phyloP scores from a whole-genome alignment of 192 early-diverging fungal genomes.

The Paraglomus brasilianum region DNA sequence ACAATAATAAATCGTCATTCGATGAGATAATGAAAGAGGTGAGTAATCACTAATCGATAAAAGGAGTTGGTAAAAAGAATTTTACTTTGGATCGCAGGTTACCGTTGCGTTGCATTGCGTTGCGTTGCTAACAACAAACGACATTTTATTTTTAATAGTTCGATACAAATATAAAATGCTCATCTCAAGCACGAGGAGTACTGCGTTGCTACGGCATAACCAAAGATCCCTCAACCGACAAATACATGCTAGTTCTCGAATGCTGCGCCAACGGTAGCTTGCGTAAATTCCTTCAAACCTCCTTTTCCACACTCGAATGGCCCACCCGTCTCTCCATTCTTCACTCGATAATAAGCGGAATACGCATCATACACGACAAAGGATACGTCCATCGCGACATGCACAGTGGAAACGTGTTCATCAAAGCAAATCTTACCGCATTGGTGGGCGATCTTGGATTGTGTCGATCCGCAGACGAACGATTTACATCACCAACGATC shows the following conservation, averaged over 20 bases:
- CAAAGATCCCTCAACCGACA: background rate
- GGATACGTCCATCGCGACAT: slow-evolving; percentile 44
- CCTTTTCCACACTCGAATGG: slow-evolving; percentile 35
- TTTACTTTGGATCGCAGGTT: no score
- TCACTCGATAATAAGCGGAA: slow-evolving; percentile 33
- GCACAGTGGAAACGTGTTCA: slow-evolving; percentile 44
- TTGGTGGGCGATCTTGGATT: background rate
- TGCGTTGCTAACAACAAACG: no score
- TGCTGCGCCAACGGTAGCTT: slow-evolving; percentile 41
- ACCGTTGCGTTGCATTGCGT: no score
- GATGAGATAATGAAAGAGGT: no score
- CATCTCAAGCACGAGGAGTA: background rate
- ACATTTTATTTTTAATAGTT: no score
- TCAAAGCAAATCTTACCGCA: background rate
- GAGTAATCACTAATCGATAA: no score
- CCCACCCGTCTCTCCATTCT: background rate
- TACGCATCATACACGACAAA: slow-evolving; percentile 42
- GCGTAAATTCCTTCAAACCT: slow-evolving; percentile 34
- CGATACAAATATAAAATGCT: no score
- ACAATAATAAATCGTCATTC: no score
- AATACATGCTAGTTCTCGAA: slow-evolving; percentile 35
- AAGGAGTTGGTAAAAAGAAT: no score
- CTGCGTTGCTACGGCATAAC: slow-evolving; percentile 3
- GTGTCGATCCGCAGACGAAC: background rate
- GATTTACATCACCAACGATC: background rate